Percentiles rank a stretch among this genome's conserved stretches.
Evolutionary conservation across 2,329 filamentous ascomycete genomes (phyloP).

Genomic region (Verticillium isaacii): DNA sequence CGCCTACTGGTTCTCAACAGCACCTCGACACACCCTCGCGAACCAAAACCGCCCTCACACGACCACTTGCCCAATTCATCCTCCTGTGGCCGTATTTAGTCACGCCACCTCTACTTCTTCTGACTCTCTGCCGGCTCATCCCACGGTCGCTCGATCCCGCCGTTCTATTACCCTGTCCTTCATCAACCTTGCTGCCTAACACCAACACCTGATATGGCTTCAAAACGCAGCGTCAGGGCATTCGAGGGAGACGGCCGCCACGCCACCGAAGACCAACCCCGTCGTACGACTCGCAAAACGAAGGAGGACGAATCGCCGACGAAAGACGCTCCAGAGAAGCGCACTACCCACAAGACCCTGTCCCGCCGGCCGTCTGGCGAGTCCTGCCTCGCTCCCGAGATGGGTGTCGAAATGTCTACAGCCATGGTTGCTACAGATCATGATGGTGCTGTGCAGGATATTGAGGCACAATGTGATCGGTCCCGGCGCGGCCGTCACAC

Average conservation of each 20-base stretch:
- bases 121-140: neutral
- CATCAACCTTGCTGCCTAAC: neutral
- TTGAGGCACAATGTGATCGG: neutral
- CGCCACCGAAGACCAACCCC: neutral
- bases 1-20: neutral
- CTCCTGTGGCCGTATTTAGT: neutral
- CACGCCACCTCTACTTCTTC: neutral
- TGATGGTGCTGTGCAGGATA: neutral
- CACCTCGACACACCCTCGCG: neutral
- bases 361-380: slow-evolving; percentile 6
- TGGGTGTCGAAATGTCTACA: neutral
- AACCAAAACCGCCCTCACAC: slow-evolving; percentile 6
- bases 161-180: neutral
- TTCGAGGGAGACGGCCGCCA: slow-evolving; percentile 11
- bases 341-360: slow-evolving; percentile 2
- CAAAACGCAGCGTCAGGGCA: slow-evolving; percentile 11
- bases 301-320: neutral
- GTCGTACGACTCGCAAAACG: neutral
- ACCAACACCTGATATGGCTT: slow-evolving; percentile 6
- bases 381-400: neutral
- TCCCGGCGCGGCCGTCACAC: neutral
- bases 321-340: slow-evolving; percentile 3
- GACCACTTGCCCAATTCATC: slow-evolving; percentile 9
- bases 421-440: neutral
- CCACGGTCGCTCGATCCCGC: neutral